Base-by-base conservation (phyloP, 371 early-diverging fungal genomes). In the Parasitella parasitica region DNA sequence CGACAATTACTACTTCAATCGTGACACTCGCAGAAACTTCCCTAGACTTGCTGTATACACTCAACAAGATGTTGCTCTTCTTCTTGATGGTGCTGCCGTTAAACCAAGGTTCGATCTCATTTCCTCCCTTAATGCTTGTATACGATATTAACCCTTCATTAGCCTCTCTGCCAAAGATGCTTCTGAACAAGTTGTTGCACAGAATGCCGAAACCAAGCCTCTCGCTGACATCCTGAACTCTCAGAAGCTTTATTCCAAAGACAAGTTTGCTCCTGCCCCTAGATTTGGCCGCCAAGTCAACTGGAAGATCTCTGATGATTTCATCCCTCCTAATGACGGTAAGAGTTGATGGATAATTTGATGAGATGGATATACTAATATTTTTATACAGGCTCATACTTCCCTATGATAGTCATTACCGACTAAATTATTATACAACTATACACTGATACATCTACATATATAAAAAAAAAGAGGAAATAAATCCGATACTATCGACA, bases 11-110 rank as follows among this genome's bases (percentile, higher is more conserved):
- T 97, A 97, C 83, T 95, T 80, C 81, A 87, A 88, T 64, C 90
- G 96, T 60, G 97, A 97, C 72, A 82, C 84, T 60, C 87, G 97
- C 63, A 88, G 97, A 72, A 89, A 90, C 77, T 96, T 91, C 73
- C 97, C 97, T 59, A 89, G 91, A 59, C 78, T 91, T n/a, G 89
- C 90, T 36, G 85, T 91, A 12, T 94, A 91, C 66, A 89, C 89
- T 16, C 92, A 93, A 78, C 67, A 84, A 43, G 88, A 91, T 65
- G 85, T 93, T 51, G 92, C 88, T 67, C 80, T 78, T 56, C 69
- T 86, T 57, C 66, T 89, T 34, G 84, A 81, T 65, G 78, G 84
- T 69, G 76, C 73, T 66, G 53, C 70, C 36, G 69, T 67, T 54
- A 71, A 77, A 57, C 66, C 77, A 39, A 73, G 72, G 82, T 81